Evolutionary conservation across 306 rosid species (phyloP).

Genomic region (Canavalia ensiformis): DNA sequence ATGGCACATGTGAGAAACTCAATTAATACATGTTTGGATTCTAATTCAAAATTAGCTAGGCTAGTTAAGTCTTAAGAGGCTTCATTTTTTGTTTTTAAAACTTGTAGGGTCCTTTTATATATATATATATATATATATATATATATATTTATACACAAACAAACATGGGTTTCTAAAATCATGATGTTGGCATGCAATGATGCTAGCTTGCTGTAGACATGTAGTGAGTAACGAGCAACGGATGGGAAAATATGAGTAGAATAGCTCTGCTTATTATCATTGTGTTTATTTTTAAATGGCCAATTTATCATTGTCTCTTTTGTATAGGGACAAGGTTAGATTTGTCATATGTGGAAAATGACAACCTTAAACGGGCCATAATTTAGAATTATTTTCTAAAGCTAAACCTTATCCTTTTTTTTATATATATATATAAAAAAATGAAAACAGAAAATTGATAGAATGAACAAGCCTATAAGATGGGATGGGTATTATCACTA

Average conservation of each 20-base stretch:
- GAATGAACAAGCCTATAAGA: background rate
- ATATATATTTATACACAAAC: no score
- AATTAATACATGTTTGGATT: background rate
- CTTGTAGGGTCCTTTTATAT: background rate
- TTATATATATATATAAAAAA: background rate
- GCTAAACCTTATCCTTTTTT: background rate
- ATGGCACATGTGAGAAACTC: background rate
- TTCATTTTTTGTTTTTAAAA: background rate
- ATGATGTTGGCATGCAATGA: constrained; percentile 49
- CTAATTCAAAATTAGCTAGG: background rate
- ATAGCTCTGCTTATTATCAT: constrained; percentile 44
- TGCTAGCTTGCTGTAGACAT: constrained; percentile 8
- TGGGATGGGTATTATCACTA: background rate
- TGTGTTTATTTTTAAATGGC: constrained; percentile 28
- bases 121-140: no score
- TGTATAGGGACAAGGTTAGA: background rate
- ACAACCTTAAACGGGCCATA: constrained; percentile 15
- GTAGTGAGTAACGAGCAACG: constrained; percentile 2
- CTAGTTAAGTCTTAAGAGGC: background rate
- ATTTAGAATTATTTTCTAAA: background rate
- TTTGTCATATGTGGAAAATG: background rate
- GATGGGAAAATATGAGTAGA: constrained; percentile 15
- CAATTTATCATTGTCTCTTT: background rate
- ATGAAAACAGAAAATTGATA: background rate
- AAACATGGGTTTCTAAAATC: constrained; percentile 39